These are phyloP conservation scores for Hippophae tibetana DNA, from an alignment of 306 rosid species.

Conservation along the genomic window DNA sequence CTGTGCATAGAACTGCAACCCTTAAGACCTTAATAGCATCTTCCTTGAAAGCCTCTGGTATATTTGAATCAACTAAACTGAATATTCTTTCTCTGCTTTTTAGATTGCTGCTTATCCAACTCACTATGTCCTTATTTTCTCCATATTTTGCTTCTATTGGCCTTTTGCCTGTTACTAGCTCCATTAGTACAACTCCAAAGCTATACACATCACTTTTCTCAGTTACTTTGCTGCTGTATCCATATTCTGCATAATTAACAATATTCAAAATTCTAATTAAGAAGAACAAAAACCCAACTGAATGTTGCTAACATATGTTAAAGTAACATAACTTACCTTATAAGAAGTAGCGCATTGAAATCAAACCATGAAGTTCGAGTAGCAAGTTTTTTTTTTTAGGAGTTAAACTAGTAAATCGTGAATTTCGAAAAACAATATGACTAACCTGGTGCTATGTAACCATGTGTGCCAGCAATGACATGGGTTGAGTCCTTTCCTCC, in stretches of 20 bases:
- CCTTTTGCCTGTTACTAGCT: conserved; percentile 70
- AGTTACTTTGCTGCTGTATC: conserved; percentile 67
- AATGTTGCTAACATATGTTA: too few species aligned
- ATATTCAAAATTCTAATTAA: background rate
- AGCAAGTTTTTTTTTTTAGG: too few species aligned
- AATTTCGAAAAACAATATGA: background rate
- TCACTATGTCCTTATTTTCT: conserved; percentile 68
- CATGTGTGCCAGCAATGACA: conserved; percentile 83
- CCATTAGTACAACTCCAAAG: conserved; percentile 87
- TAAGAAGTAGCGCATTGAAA: too few species aligned
- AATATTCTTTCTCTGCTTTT: conserved; percentile 37
- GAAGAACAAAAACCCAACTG: too few species aligned
- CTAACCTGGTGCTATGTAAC: conserved; percentile 95
- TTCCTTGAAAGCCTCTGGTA: conserved; percentile 42
- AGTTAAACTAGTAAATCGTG: too few species aligned
- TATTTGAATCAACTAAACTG: conserved; percentile 43
- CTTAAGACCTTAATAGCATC: conserved; percentile 62
- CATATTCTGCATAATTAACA: conserved; percentile 54
- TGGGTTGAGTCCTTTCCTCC: conserved; percentile 49
- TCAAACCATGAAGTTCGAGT: too few species aligned
- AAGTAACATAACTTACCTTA: too few species aligned
- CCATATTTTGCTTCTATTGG: conserved; percentile 70
- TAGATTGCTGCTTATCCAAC: conserved; percentile 54
- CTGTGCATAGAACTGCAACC: conserved; percentile 62
- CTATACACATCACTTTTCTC: conserved; percentile 96